These are phyloP conservation scores for Cryptococcus sp. DNA, from an alignment of 1,284 basidiomycete genomes.

Conservation along the genomic window DNA sequence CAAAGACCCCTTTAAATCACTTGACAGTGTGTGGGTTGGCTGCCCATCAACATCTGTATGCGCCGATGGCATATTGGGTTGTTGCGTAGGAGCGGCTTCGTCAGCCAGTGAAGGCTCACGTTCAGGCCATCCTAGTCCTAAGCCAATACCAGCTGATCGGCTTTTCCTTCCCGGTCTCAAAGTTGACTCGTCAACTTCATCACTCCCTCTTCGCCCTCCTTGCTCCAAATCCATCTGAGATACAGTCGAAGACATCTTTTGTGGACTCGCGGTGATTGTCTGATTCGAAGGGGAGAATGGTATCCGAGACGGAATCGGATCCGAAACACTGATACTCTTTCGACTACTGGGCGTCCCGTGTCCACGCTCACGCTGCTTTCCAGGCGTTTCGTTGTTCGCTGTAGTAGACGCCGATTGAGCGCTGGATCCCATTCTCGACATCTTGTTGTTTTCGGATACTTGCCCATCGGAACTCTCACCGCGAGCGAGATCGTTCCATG, in stretches of 20 bases:
- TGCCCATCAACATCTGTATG: too few relatives aligned
- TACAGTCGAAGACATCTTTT: not conserved
- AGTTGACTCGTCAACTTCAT: slow-evolving; percentile 10
- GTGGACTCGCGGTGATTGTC: not conserved
- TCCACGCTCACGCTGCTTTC: too few relatives aligned
- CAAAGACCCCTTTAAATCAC: not conserved
- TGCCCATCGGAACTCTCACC: not conserved
- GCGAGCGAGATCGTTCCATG: slow-evolving; percentile 42
- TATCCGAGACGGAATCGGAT: not conserved
- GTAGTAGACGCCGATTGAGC: too few relatives aligned
- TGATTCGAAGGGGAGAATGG: not conserved
- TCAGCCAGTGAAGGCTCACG: not conserved
- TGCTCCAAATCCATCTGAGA: not conserved
- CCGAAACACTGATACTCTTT: not conserved
- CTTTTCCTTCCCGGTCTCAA: slow-evolving; percentile 19
- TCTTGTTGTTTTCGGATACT: too few relatives aligned
- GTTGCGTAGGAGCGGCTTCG: not conserved
- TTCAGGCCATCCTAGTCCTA: slow-evolving; percentile 20
- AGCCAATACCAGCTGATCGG: slow-evolving; percentile 26
- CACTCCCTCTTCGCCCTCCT: not conserved
- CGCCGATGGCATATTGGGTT: too few relatives aligned
- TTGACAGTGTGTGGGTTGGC: too few relatives aligned
- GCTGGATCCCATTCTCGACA: too few relatives aligned
- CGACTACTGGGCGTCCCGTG: too few relatives aligned
- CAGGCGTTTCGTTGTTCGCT: too few relatives aligned